These are phyloP conservation scores for Fusarium burgessii DNA, from an alignment of 2,329 filamentous ascomycete species.

Conservation along the genomic window DNA sequence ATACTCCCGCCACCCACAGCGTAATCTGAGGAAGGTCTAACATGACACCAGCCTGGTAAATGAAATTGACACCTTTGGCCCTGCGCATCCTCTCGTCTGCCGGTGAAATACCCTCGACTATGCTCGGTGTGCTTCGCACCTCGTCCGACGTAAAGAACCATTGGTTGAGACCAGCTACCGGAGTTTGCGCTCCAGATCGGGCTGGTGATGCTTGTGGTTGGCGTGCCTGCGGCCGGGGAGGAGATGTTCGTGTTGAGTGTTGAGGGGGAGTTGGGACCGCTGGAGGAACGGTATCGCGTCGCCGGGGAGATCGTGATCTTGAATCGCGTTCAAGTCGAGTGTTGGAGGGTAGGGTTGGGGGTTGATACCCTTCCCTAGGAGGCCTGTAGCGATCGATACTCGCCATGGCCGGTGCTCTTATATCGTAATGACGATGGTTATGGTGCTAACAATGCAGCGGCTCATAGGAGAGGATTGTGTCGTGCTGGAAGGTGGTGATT, in stretches of 20 bases:
- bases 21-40: constrained; percentile 93
- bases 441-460: constrained; percentile 27
- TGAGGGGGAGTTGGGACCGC: constrained; percentile 72
- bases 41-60: constrained; percentile 92
- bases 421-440: constrained; percentile 43
- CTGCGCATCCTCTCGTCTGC: constrained; percentile 83
- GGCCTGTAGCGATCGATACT: constrained; percentile 71
- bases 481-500: constrained; percentile 22
- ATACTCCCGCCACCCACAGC: constrained; percentile 90
- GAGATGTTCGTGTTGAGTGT: constrained; percentile 66
- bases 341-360: constrained; percentile 59
- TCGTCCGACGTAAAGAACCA: constrained; percentile 93
- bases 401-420: constrained; percentile 59
- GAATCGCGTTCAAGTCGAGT: constrained; percentile 58
- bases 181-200: constrained; percentile 54
- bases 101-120: constrained; percentile 81
- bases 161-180: constrained; percentile 66
- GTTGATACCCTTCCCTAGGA: constrained; percentile 68
- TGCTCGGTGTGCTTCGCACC: constrained; percentile 83
- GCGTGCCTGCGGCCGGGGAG: constrained; percentile 61
- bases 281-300: constrained; percentile 67
- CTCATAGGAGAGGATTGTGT: constrained; percentile 43
- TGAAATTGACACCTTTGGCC: constrained; percentile 95
- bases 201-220: constrained; percentile 59
- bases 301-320: constrained; percentile 61